Percentiles rank a stretch among this genome's conserved stretches.
Conservation (phyloP, 1,284 basidiomycete genomes). For the Pterulicium gracile region DNA sequence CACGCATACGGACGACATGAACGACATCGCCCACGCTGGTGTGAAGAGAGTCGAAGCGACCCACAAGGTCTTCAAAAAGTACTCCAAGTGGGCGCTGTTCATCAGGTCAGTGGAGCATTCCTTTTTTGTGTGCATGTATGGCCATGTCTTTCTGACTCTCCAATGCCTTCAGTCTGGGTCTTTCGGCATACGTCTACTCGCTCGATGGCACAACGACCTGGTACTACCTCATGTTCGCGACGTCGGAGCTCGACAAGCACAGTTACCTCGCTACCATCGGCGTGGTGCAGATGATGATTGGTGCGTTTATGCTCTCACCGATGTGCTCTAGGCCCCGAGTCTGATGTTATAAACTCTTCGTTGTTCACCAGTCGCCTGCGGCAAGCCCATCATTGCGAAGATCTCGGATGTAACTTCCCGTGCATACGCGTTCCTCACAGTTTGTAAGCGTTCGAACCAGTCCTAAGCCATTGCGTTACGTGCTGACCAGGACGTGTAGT, state of each 20-base stretch:
- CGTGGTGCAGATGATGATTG: conserved; percentile 45
- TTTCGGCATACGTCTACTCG: conserved; percentile 70
- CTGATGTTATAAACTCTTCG: not conserved
- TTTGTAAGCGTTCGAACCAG: conserved; percentile 34
- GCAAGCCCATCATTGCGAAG: conserved; percentile 77
- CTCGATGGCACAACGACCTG: conserved; percentile 62
- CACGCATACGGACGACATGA: too few species aligned
- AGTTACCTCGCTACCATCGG: conserved; percentile 57
- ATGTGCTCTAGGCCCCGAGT: not conserved
- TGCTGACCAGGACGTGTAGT: conserved; percentile 21
- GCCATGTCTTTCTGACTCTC: conserved; percentile 1
- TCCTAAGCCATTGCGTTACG: not conserved
- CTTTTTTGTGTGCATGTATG: not conserved
- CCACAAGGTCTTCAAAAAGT: conserved; percentile 38
- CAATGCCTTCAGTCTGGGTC: conserved; percentile 37
- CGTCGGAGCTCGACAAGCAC: conserved; percentile 49
- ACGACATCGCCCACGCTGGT: conserved; percentile 30
- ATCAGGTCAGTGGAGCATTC: conserved; percentile 30
- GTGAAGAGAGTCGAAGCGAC: conserved; percentile 42
- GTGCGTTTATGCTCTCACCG: conserved; percentile 19
- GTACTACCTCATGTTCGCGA: conserved; percentile 54
- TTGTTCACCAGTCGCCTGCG: conserved; percentile 23
- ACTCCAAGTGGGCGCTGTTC: conserved; percentile 53
- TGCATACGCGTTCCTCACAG: conserved; percentile 47
- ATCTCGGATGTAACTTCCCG: conserved; percentile 59